These are phyloP conservation scores for Aquanectria penicillioides DNA, from an alignment of 2,329 filamentous ascomycete genomes.

Conservation along the genomic window DNA sequence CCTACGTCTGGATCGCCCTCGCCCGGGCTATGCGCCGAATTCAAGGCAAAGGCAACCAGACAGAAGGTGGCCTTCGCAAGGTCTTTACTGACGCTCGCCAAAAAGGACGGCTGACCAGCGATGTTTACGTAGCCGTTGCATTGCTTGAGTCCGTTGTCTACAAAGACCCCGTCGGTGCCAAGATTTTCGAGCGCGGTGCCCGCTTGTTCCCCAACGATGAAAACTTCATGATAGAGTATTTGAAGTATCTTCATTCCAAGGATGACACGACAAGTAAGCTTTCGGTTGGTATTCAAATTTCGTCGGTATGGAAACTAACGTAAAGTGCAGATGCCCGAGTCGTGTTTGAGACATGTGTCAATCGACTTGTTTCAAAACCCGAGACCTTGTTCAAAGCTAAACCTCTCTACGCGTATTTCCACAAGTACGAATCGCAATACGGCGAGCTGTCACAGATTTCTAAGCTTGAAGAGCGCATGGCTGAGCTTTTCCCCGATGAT, in stretches of 20 bases:
- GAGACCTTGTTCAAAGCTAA: slow-evolving; percentile 81
- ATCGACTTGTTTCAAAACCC: slow-evolving; percentile 80
- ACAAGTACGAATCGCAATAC: slow-evolving; percentile 94
- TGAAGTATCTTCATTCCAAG: slow-evolving; percentile 92
- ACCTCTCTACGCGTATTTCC: slow-evolving; percentile 88
- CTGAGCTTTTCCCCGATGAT: slow-evolving; percentile 91
- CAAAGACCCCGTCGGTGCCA: slow-evolving; percentile 89
- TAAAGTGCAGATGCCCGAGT: slow-evolving; percentile 80
- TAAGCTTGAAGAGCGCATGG: slow-evolving; percentile 92
- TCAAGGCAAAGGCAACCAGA: slow-evolving; percentile 78
- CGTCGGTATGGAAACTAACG: slow-evolving; percentile 28
- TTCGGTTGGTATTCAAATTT: too few species aligned
- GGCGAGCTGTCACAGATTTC: slow-evolving; percentile 91
- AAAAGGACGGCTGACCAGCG: slow-evolving; percentile 87
- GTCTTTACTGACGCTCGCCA: slow-evolving; percentile 91
- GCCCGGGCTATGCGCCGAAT: slow-evolving; percentile 94
- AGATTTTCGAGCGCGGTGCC: slow-evolving; percentile 94
- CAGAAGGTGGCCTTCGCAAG: slow-evolving; percentile 82
- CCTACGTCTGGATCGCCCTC: slow-evolving; percentile 93
- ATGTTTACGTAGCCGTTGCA: slow-evolving; percentile 94
- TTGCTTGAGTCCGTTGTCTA: slow-evolving; percentile 96
- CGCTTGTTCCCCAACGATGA: slow-evolving; percentile 95
- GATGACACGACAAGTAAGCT: slow-evolving; percentile 92
- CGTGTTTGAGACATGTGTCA: slow-evolving; percentile 94
- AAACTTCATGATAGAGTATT: slow-evolving; percentile 91